A percentile compares a stretch with the other conserved stretches of the same genome.
These are phyloP conservation scores for Setomelanomma holmii DNA, from an alignment of 2,329 filamentous ascomycete genomes.

Conservation along the genomic window DNA sequence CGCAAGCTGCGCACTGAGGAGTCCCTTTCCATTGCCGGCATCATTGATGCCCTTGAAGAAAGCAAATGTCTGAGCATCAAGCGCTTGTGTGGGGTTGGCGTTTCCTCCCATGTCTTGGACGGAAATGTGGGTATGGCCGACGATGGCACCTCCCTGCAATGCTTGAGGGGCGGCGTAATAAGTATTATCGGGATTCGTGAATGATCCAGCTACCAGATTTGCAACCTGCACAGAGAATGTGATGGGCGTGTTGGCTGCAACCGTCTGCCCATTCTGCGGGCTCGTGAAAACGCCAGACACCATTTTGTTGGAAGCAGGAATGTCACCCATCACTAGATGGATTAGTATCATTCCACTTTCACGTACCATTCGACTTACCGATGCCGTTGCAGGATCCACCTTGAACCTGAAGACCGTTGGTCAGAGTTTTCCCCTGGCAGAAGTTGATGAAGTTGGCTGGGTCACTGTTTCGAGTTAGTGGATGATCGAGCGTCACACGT, in stretches of 20 bases:
- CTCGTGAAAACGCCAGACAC: slow-evolving; percentile 61
- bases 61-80: slow-evolving; percentile 55
- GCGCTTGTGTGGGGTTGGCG: slow-evolving; percentile 45
- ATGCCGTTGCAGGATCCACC: slow-evolving; percentile 65
- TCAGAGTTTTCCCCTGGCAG: slow-evolving; percentile 61
- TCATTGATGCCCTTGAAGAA: slow-evolving; percentile 68
- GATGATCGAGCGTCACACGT: too few species aligned
- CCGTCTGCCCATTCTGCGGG: slow-evolving; percentile 53
- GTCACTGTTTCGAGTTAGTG: slow-evolving; percentile 47
- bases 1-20: slow-evolving; percentile 54
- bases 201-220: slow-evolving; percentile 61
- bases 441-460: slow-evolving; percentile 67
- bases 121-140: slow-evolving; percentile 61
- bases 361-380: slow-evolving; percentile 36
- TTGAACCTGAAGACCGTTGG: slow-evolving; percentile 61
- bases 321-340: slow-evolving; percentile 60
- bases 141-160: slow-evolving; percentile 51
- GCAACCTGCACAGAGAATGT: slow-evolving; percentile 57
- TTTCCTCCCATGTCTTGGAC: slow-evolving; percentile 57
- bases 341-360: not conserved
- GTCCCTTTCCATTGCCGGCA: slow-evolving; percentile 55
- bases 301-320: slow-evolving; percentile 61
- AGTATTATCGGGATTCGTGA: slow-evolving; percentile 61
- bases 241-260: slow-evolving; percentile 54
- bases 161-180: slow-evolving; percentile 65